These are phyloP conservation scores for Aspergillus fumigatus DNA, from an alignment of 2,329 filamentous ascomycete genomes.

Conservation along the genomic window DNA sequence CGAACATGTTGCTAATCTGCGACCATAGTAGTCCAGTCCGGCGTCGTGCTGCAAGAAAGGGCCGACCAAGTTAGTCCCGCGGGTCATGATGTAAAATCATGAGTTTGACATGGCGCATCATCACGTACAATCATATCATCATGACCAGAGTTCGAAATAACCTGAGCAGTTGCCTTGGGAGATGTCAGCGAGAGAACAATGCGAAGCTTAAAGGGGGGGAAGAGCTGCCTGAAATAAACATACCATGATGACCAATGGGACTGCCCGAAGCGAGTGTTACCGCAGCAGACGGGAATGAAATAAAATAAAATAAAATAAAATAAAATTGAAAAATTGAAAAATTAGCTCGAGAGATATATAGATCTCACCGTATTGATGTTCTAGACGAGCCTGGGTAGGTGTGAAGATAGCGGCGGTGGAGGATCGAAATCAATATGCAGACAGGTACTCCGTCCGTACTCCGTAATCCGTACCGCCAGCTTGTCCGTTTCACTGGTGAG, in stretches of 20 bases:
- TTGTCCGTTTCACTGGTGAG: slow-evolving; percentile 20
- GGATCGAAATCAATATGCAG: slow-evolving; percentile 8
- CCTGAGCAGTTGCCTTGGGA: slow-evolving; percentile 57
- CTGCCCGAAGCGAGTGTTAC: neutral
- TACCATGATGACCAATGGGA: slow-evolving; percentile 21
- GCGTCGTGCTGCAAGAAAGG: slow-evolving; percentile 72
- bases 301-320: neutral
- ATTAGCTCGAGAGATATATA: slow-evolving; percentile 5
- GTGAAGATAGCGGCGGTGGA: slow-evolving; percentile 4
- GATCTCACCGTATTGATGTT: neutral
- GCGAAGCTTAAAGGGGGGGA: neutral
- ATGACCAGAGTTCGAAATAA: slow-evolving; percentile 81
- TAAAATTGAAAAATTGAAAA: neutral
- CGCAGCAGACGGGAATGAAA: slow-evolving; percentile 6
- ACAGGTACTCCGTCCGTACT: slow-evolving; percentile 11
- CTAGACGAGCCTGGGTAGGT: neutral
- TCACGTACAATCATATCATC: slow-evolving; percentile 98
- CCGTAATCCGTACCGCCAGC: slow-evolving; percentile 20
- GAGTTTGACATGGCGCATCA: neutral
- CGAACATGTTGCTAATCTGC: slow-evolving; percentile 91
- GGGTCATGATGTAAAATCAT: neutral
- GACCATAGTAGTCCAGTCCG: slow-evolving; percentile 96
- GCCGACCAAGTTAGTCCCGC: neutral
- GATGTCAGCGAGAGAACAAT: slow-evolving; percentile 9
- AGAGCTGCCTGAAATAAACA: neutral